Conservation (phyloP, 805 yeast genomes). For the Candida caryicola region DNA sequence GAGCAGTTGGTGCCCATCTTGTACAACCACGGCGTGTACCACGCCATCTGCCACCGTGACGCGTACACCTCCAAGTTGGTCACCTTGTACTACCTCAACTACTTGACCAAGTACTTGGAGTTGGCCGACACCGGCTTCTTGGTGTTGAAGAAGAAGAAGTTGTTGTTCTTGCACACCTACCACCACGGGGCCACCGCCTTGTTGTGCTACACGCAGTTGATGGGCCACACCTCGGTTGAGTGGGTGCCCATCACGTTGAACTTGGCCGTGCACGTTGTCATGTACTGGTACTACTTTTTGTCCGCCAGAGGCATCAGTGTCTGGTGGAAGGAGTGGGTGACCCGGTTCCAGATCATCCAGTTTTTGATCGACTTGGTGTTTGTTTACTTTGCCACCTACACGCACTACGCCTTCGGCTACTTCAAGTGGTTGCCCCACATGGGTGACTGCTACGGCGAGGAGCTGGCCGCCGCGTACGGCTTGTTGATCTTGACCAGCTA, state of each 20-base stretch:
- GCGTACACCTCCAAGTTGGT: constrained; percentile 86
- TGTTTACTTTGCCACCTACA: constrained; percentile 91
- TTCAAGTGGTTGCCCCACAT: constrained; percentile 62
- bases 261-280: constrained; percentile 88
- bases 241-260: constrained; percentile 94
- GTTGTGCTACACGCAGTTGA: constrained; percentile 87
- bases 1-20: constrained; percentile 88
- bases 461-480: constrained; percentile 90
- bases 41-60: constrained; percentile 71
- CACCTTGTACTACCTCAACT: constrained; percentile 84
- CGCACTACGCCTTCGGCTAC: constrained; percentile 77
- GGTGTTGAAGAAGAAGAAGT: constrained; percentile 86
- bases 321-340: constrained; percentile 99
- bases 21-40: constrained; percentile 70
- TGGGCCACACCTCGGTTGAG: constrained; percentile 85
- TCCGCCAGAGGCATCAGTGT: constrained; percentile 91
- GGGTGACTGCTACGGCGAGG: constrained; percentile 87
- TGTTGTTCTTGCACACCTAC: constrained; percentile 90
- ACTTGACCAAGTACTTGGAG: constrained; percentile 85
- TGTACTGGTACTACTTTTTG: constrained; percentile 97
- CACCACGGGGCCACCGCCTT: constrained; percentile 98
- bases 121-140: constrained; percentile 88
- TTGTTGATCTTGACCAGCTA: constrained; percentile 85
- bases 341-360: constrained; percentile 92
- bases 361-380: constrained; percentile 85